Evolutionary conservation across 1,139 yeast species (phyloP), one percentile per base, ranked within the genome.

Genomic region (Nakaseomyces kungkrabaensis): DNA sequence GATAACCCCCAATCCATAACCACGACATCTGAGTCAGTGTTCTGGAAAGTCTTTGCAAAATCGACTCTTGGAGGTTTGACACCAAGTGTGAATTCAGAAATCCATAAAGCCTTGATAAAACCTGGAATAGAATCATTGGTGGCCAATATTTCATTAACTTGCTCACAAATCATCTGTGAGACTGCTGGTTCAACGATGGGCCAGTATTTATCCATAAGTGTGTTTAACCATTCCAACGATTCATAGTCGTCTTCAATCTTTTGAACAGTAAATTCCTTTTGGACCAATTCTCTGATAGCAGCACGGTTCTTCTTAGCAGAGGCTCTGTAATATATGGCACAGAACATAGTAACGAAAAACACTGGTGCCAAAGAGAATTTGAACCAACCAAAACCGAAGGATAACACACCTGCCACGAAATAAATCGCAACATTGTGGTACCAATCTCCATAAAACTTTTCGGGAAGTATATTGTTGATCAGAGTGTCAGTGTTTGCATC

Each of bases 1-100:
- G 95, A 82, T 51, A 84, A 72, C 48, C 83, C 81, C 96, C 96
- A 90, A 72, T 92, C 95, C 96, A 94, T 89, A 48, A 92, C 96
- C 25, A 90, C 95, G 52, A 90, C 83, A 62, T 90, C 96, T 54
- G 85, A 87, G 29, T 80, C 82, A 29, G 96, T 89, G 54, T 90
- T 87, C 43, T 81, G 84, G 60, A 89, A 77, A 1, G 96, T 86
- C 63, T 92, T 85, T 31, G 89, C 97, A 56, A 77, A 76, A 62
- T 90, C 97, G 53, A 92, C 74, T 65, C 97, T 77, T 33, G 96
- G 96, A 7, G 98, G 96, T 69, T 92, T 92, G 6, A 96, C 84
- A 56, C 98, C 98, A 13, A 85, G 78, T 8, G 97, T 89, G 63
- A 92, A 83, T 52, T 86, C 77, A 63, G 87, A 95, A 48, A 90